phyloP scores from a whole-genome alignment of 2,329 filamentous ascomycete species.

The Monosporascus sp. region DNA sequence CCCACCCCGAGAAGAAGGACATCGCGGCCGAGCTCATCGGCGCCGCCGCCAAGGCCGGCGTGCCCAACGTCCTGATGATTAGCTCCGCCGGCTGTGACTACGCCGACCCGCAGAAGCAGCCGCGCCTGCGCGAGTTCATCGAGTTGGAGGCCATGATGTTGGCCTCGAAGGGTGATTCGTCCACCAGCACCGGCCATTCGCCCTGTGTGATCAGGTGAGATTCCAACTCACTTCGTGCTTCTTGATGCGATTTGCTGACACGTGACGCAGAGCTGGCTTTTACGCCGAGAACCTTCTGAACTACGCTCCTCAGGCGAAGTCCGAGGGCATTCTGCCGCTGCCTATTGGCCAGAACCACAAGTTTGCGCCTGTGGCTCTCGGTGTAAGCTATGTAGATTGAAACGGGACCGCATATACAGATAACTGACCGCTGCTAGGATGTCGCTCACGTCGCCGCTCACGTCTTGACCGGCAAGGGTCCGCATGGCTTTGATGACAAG shows the following conservation, averaged over 20 bases:
- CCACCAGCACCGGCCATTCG: conserved; percentile 32
- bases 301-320: conserved; percentile 39
- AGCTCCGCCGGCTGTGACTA: conserved; percentile 45
- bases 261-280: conserved; percentile 35
- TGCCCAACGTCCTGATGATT: conserved; percentile 41
- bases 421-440: conserved; percentile 27
- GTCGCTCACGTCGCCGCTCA: conserved; percentile 42
- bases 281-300: conserved; percentile 47
- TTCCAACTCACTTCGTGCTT: background rate
- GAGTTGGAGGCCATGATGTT: conserved; percentile 40
- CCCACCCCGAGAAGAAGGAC: conserved; percentile 39
- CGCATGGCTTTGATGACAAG: conserved; percentile 42
- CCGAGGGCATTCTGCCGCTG: conserved; percentile 37
- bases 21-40: conserved; percentile 38
- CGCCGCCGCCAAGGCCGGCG: conserved; percentile 37
- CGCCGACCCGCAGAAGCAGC: conserved; percentile 42
- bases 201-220: conserved; percentile 40
- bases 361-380: conserved; percentile 44
- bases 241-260: background rate
- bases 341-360: conserved; percentile 42
- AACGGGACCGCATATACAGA: background rate
- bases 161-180: conserved; percentile 36
- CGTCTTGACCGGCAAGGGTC: conserved; percentile 40
- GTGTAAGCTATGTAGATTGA: conserved; percentile 23
- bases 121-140: conserved; percentile 44